Evolutionary conservation across 495 filamentous ascomycete genomes (phyloP).

Genomic region (Trichoderma gamsii): DNA sequence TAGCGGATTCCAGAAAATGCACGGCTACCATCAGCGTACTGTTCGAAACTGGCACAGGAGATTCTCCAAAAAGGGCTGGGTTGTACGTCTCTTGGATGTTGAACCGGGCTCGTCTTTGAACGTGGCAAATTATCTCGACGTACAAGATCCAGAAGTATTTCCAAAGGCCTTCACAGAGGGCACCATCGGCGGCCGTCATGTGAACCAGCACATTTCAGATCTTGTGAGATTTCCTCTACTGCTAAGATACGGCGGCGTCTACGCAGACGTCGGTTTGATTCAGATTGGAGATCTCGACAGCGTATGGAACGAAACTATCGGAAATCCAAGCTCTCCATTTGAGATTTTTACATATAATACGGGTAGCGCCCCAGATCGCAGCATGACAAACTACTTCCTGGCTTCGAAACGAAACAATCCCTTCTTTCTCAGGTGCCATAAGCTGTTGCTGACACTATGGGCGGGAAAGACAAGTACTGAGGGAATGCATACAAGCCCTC

Average conservation of each 20-base stretch:
- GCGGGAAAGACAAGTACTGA: constrained; percentile 44
- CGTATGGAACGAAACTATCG: constrained; percentile 44
- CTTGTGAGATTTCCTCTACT: constrained; percentile 51
- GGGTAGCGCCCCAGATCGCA: constrained; percentile 28
- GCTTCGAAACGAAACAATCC: constrained; percentile 36
- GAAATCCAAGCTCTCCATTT: constrained; percentile 38
- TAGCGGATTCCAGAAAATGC: constrained; percentile 39
- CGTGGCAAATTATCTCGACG: constrained; percentile 43
- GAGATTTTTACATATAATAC: constrained; percentile 44
- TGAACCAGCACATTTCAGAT: constrained; percentile 48
- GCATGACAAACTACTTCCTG: constrained; percentile 47
- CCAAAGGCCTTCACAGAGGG: constrained; percentile 44
- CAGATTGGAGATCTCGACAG: constrained; percentile 51
- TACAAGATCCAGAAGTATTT: constrained; percentile 36
- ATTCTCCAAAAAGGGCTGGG: constrained; percentile 45
- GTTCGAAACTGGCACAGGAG: constrained; percentile 52
- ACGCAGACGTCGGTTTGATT: constrained; percentile 49
- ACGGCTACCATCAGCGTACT: constrained; percentile 48
- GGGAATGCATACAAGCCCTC: constrained; percentile 44
- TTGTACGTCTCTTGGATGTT: constrained; percentile 45
- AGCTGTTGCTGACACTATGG: constrained; percentile 46
- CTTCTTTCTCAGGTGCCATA: constrained; percentile 45
- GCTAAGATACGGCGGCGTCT: constrained; percentile 50
- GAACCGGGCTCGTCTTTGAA: constrained; percentile 38
- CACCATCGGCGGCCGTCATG: constrained; percentile 42